Evolutionary conservation across 1,284 basidiomycete genomes (phyloP).

Genomic region (Leccinum pallidistipes): DNA sequence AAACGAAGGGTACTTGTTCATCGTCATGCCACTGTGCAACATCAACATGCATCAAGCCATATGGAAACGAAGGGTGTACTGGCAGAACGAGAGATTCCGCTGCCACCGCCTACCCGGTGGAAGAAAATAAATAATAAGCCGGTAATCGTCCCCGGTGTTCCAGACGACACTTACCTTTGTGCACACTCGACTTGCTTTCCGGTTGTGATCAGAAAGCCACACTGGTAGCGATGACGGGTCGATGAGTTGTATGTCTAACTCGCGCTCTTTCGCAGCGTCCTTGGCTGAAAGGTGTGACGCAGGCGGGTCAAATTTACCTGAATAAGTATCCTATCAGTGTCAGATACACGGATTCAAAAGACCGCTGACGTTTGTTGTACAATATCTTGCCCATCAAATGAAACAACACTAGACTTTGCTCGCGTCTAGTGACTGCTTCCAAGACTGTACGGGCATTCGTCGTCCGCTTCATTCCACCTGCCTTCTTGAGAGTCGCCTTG

Average conservation of each 20-base stretch:
- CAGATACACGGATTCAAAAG: not conserved
- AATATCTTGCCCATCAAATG: slow-evolving; percentile 92
- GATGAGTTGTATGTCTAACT: slow-evolving; percentile 50
- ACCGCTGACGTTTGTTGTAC: slow-evolving; percentile 84
- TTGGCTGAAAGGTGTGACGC: slow-evolving; percentile 51
- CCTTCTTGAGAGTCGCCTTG: slow-evolving; percentile 34
- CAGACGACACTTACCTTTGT: slow-evolving; percentile 61
- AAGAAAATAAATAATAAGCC: not conserved
- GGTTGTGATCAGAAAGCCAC: slow-evolving; percentile 59
- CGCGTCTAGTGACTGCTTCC: slow-evolving; percentile 76
- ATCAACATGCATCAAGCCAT: no score
- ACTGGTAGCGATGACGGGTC: slow-evolving; percentile 55
- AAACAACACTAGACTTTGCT: slow-evolving; percentile 87
- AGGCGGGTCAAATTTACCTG: slow-evolving; percentile 74
- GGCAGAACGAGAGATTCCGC: slow-evolving; percentile 60
- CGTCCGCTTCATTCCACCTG: slow-evolving; percentile 2
- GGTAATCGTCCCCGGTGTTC: not conserved
- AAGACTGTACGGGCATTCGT: slow-evolving; percentile 42
- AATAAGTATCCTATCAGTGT: slow-evolving; percentile 12
- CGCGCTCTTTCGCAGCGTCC: slow-evolving; percentile 56
- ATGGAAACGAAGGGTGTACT: no score
- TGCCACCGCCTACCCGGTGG: slow-evolving; percentile 60
- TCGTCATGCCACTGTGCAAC: no score
- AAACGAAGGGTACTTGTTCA: no score
- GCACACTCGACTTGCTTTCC: slow-evolving; percentile 77